Evolutionary conservation across 768 basidiomycete species (phyloP), one percentile per base, ranked within the genome.

Genomic region (Tylopilus plumbeoviolaceoides): DNA sequence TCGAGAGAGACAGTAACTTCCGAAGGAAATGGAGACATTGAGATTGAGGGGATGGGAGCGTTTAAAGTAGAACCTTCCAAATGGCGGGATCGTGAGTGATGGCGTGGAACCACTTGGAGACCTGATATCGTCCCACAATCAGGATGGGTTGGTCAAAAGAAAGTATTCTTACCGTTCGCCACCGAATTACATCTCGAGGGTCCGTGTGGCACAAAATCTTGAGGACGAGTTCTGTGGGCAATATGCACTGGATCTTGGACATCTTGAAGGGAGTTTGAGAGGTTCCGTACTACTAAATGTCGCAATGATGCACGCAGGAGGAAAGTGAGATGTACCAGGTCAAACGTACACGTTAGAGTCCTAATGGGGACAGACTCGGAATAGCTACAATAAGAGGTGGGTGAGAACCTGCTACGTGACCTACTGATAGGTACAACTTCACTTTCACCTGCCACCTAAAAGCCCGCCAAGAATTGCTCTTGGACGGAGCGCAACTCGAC

Each of bases 151-250:
- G 28, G 11, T 2, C n/a, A 25, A 25, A 12, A 28, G 1, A 14
- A 25, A 21, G 6, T 8, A 4, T 10, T 21, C 39, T 46, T 21
- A 31, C 48, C 0, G n/a, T 43, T n/a, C 28, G 47, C 53, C 48
- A 55, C 21, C 28, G 30, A 17, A 55, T 6, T 27, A 55, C 35
- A 6, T 55, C 54, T 51, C 11, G n/a, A 18, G 39, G 44, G 18
- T 18, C n/a, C 8, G 23, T 45, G 31, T 36, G 11, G 23, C 4
- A 44, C 7, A 50, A 18, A 21, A 50, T 44, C 1, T 44, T 2
- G 18, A 0, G 15, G 17, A 44, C 12, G 5, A 50, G n/a, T 14
- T 50, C 49, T 10, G 25, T n/a, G 11, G 49, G 49, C 5, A 50
- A 7, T 33, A 7, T 36, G 36, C 17, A 44, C 33, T 33, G 33